Conservation (phyloP, 83 land plant species). For the Thuja plicata region DNA sequence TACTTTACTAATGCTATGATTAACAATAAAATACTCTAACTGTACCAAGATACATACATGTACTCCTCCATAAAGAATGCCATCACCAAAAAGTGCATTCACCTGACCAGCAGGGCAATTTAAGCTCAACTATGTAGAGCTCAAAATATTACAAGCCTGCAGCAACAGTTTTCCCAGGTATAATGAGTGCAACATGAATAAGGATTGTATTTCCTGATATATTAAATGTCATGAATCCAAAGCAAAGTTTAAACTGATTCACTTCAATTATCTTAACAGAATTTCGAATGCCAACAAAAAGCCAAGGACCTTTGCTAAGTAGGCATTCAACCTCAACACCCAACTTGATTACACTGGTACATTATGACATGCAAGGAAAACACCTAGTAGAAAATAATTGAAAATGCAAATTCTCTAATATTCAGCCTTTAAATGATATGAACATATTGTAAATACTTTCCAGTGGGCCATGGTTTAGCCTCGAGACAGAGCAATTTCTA, state of each 20-base stretch:
- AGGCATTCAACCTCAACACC: conserved; percentile 89
- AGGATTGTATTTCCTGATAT: neutral
- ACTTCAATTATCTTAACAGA: conserved; percentile 64
- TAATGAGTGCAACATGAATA: neutral
- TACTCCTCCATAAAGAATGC: conserved; percentile 80
- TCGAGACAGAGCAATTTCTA: neutral
- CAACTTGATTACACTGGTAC: conserved; percentile 55
- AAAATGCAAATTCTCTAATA: neutral
- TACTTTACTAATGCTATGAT: neutral
- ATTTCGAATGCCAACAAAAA: conserved; percentile 89
- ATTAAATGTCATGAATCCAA: conserved; percentile 2
- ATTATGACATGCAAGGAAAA: conserved; percentile 27
- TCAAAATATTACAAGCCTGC: conserved; percentile 90
- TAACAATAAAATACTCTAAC: neutral
- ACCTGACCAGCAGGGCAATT: conserved; percentile 92
- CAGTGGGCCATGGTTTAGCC: neutral
- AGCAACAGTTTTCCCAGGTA: neutral
- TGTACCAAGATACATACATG: conserved; percentile 49
- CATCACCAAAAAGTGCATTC: conserved; percentile 81
- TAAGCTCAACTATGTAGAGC: conserved; percentile 56
- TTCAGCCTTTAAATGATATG: neutral
- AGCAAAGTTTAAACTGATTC: neutral
- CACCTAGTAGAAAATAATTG: neutral
- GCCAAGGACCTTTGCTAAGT: conserved; percentile 87
- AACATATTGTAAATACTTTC: neutral